A percentile compares a stretch with the other conserved stretches of the same genome.
phyloP scores from a whole-genome alignment of 176 grass and related monocot genomes.

The Carex parvula region DNA sequence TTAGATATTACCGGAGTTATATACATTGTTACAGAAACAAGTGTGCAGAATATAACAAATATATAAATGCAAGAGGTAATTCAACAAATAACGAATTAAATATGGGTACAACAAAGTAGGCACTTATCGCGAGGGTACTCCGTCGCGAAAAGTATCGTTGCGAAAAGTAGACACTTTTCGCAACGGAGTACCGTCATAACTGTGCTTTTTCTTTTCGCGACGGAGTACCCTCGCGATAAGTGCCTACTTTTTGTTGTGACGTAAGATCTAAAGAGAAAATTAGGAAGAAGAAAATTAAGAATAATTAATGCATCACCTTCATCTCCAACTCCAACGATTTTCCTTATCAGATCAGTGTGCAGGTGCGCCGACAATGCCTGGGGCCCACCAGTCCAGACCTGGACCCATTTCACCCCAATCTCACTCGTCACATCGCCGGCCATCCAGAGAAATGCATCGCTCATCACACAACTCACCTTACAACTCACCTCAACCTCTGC shows the following conservation, averaged over 20 bases:
- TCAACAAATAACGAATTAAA: too few species aligned
- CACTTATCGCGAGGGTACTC: too few species aligned
- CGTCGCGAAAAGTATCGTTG: too few species aligned
- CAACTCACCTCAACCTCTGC: neutral
- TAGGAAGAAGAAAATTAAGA: neutral
- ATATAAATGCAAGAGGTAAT: neutral
- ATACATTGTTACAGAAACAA: too few species aligned
- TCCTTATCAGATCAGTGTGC: conserved; percentile 28
- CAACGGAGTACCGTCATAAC: too few species aligned
- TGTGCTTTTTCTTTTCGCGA: too few species aligned
- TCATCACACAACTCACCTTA: conserved; percentile 22
- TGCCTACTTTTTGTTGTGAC: too few species aligned
- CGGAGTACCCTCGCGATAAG: too few species aligned
- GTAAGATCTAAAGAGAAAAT: neutral
- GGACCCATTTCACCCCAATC: conserved; percentile 7
- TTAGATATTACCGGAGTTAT: neutral
- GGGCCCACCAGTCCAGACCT: conserved; percentile 21
- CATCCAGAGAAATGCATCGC: conserved; percentile 33
- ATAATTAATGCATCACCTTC: neutral
- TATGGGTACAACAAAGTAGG: too few species aligned
- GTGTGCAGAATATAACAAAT: too few species aligned
- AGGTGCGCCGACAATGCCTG: neutral
- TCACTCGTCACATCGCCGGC: neutral
- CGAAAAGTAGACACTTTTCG: too few species aligned
- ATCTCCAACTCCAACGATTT: conserved; percentile 19